Conservation (phyloP, 2,329 filamentous ascomycete species). For the Neopestalotiopsis rosae region DNA sequence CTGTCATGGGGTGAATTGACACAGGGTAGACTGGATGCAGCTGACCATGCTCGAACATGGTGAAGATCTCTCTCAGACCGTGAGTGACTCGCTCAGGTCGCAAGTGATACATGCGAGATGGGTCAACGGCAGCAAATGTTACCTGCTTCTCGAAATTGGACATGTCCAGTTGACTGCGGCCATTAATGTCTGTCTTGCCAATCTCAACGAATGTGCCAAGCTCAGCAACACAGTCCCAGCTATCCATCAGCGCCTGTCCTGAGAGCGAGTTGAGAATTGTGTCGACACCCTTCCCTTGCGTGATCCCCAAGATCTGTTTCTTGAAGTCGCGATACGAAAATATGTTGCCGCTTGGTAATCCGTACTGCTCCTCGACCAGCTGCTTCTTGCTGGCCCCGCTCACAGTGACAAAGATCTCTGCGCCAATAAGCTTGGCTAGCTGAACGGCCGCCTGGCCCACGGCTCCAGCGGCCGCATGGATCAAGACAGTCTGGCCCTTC, state of each 20-base stretch:
- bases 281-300: constrained; percentile 7
- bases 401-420: constrained; percentile 33
- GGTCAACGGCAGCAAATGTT: constrained; percentile 30
- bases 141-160: constrained; percentile 38
- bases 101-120: neutral
- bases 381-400: no score
- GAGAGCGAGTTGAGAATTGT: constrained; percentile 12
- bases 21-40: constrained; percentile 28
- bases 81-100: neutral
- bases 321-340: constrained; percentile 23
- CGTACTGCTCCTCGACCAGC: neutral
- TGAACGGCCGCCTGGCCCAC: neutral
- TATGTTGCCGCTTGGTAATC: constrained; percentile 28
- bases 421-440: constrained; percentile 20
- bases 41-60: constrained; percentile 21
- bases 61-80: constrained; percentile 13
- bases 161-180: neutral
- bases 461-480: constrained; percentile 2
- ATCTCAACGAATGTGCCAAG: constrained; percentile 25
- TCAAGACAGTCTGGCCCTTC: constrained; percentile 16
- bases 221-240: constrained; percentile 23
- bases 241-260: constrained; percentile 3
- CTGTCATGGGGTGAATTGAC: constrained; percentile 24
- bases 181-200: constrained; percentile 22
- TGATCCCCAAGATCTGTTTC: constrained; percentile 15